Base-by-base conservation (phyloP, 352 stramenopile genomes). In the Phytophthora fragariaefolia region DNA sequence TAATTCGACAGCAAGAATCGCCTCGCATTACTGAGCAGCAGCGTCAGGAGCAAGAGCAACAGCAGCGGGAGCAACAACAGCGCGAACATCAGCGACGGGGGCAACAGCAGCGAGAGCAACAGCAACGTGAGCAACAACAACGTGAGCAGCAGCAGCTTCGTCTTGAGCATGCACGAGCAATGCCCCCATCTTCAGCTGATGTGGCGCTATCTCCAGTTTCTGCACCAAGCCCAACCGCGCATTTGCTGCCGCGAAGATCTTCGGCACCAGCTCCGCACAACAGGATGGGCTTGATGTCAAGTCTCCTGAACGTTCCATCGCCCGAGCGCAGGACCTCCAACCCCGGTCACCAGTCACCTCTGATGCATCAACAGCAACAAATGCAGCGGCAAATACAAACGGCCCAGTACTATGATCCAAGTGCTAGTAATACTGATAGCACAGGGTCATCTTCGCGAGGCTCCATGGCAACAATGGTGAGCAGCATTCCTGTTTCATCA, bases 211-310 rank as follows among this genome's bases (percentile, higher is more conserved):
- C 51, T 48, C 63, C 58, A 43, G 64, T 51, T 26, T 68, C 61
- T 15, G 70, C 65, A 18, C 73, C 65, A 5, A 93, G 81, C 66
- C 85, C 83, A 15, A 85, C 83, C 2, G 81, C 82, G 2, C 76
- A 91, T 42, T 59, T 93, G 66, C 60, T 93, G 6, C 80, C 83
- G 43, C 74, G 67, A 27, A 58, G 77, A 32, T 52, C 71, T 34
- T 58, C 63, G 0, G 53, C 53, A 3, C 47, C 74, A 38, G 60
- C 69, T 18, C 51, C 60, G 18, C 50, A 71, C 24, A 91, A 77
- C 57, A 75, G 81, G 13, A 94, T 94, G 82, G 79, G 79, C 7
- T 71, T 91, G 32, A 94, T 94, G 85, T 80, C 82, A 10, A 94
- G 82, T 34, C 64, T 94, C n/a, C 67, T 94, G 13, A 94, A 92